phyloP scores from a whole-genome alignment of 1,139 yeast species.

The Saccharomyces hybrid region DNA sequence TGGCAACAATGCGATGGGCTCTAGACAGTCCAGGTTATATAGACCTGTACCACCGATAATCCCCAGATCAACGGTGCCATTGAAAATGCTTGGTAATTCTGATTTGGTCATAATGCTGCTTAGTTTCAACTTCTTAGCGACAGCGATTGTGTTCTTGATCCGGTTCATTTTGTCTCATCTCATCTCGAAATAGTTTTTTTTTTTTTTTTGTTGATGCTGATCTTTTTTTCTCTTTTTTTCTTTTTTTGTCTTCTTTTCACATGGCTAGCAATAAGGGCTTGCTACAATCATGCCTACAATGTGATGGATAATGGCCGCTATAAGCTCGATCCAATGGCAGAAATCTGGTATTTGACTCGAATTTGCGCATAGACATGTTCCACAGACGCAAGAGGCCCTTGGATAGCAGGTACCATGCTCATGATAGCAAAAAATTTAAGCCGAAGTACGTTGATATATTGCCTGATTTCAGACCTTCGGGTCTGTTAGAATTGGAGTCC shows the following conservation, averaged over 20 bases:
- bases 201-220: background rate
- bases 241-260: background rate
- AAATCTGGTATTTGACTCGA: background rate
- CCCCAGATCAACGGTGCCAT: slow-evolving; percentile 66
- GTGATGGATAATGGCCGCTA: background rate
- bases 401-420: background rate
- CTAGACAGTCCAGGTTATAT: slow-evolving; percentile 72
- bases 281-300: background rate
- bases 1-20: slow-evolving; percentile 77
- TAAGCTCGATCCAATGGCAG: too few relatives aligned
- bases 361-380: background rate
- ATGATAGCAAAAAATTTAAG: background rate
- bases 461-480: slow-evolving; percentile 38
- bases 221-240: background rate
- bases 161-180: background rate
- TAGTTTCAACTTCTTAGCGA: background rate
- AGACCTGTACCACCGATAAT: slow-evolving; percentile 98
- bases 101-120: slow-evolving; percentile 13
- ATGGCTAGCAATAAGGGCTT: background rate
- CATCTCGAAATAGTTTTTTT: background rate
- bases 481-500: slow-evolving; percentile 41
- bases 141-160: background rate
- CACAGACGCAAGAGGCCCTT: background rate
- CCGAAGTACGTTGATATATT: slow-evolving; percentile 6
- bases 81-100: slow-evolving; percentile 33